A percentile compares a stretch with the other conserved stretches of the same genome.
phyloP scores from a whole-genome alignment of 1,284 basidiomycete genomes.

The Ganoderma lucidum region DNA sequence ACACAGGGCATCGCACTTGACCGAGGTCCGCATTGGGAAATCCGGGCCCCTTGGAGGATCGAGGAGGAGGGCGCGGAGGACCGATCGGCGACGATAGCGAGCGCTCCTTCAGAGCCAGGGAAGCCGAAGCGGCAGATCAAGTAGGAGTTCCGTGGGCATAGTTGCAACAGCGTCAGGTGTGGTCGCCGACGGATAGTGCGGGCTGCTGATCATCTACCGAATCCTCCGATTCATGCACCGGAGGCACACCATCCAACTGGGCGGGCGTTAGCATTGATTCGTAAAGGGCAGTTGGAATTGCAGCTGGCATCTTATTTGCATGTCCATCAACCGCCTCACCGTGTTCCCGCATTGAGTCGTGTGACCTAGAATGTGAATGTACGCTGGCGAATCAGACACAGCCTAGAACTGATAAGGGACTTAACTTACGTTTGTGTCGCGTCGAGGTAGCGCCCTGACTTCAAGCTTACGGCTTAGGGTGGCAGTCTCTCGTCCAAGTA shows the following conservation, averaged over 20 bases:
- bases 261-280: neutral
- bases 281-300: neutral
- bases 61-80: neutral
- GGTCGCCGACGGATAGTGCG: neutral
- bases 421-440: conserved; percentile 29
- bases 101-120: conserved; percentile 17
- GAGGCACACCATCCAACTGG: neutral
- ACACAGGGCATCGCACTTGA: conserved; percentile 35
- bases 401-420: neutral
- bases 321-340: neutral
- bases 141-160: conserved; percentile 29
- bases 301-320: neutral
- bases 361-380: conserved; percentile 2
- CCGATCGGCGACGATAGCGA: conserved; percentile 17
- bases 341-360: neutral
- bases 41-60: conserved; percentile 17
- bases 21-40: conserved; percentile 36
- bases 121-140: conserved; percentile 16
- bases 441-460: conserved; percentile 51
- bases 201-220: neutral
- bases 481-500: conserved; percentile 90
- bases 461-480: conserved; percentile 89
- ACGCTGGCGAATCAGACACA: neutral
- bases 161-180: conserved; percentile 33
- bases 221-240: neutral